Evolutionary conservation across 108 stramenopile genomes (phyloP).

Genomic region (Pseudonitzschia multistriata): DNA sequence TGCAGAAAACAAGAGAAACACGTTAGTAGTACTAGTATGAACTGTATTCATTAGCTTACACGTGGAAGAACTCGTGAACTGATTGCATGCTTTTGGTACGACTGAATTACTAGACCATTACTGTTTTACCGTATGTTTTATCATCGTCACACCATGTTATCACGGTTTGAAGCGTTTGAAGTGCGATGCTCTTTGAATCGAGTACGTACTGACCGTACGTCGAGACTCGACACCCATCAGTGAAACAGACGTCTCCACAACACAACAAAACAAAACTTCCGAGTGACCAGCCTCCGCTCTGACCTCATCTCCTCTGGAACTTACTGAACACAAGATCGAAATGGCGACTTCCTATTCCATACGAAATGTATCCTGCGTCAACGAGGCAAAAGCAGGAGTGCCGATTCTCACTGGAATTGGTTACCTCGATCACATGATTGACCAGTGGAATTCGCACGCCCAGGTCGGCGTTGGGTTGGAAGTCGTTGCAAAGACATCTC

Average conservation of each 20-base stretch:
- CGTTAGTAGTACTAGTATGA: too few relatives aligned
- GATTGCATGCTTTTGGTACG: too few relatives aligned
- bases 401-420: slow-evolving; percentile 78
- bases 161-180: too few relatives aligned
- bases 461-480: slow-evolving; percentile 73
- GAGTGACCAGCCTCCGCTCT: neutral
- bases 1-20: too few relatives aligned
- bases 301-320: neutral
- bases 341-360: neutral
- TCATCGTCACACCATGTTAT: too few relatives aligned
- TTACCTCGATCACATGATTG: slow-evolving; percentile 87
- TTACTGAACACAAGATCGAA: neutral
- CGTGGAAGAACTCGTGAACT: too few relatives aligned
- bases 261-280: neutral
- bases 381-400: slow-evolving; percentile 26
- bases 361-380: slow-evolving; percentile 18
- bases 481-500: slow-evolving; percentile 24
- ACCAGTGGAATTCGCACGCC: slow-evolving; percentile 87
- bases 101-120: too few relatives aligned
- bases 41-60: too few relatives aligned
- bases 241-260: neutral
- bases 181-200: too few relatives aligned
- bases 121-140: too few relatives aligned
- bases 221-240: too few relatives aligned
- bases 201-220: too few relatives aligned